These are phyloP conservation scores for Cladosporium sp. DNA, from an alignment of 2,329 filamentous ascomycete genomes.

Conservation along the genomic window DNA sequence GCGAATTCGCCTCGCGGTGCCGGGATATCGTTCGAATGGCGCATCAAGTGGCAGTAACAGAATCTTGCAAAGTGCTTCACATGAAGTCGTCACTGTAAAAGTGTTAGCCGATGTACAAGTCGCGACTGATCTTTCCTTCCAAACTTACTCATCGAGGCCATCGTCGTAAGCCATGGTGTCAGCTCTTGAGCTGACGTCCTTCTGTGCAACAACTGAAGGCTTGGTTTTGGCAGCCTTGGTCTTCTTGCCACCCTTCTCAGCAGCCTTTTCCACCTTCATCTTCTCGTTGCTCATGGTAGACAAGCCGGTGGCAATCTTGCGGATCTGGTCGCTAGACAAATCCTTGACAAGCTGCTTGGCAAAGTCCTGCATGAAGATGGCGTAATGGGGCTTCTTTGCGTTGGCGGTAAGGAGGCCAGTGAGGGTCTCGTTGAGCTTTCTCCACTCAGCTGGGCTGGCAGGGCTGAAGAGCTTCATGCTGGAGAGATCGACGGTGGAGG, in stretches of 20 bases:
- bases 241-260: conserved; percentile 95
- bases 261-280: conserved; percentile 95
- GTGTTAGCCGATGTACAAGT: conserved; percentile 22
- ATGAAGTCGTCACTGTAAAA: conserved; percentile 66
- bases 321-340: conserved; percentile 87
- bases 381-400: conserved; percentile 86
- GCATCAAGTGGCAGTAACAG: conserved; percentile 7
- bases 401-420: conserved; percentile 73
- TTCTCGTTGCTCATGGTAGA: conserved; percentile 96
- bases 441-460: conserved; percentile 81
- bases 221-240: conserved; percentile 95
- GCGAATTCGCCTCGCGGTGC: conserved; percentile 1
- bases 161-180: conserved; percentile 81
- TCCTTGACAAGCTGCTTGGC: conserved; percentile 83
- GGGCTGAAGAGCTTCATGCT: conserved; percentile 85
- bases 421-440: conserved; percentile 74
- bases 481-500: conserved; percentile 76
- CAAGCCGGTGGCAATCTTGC: conserved; percentile 85
- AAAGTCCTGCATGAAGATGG: conserved; percentile 88
- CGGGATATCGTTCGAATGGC: conserved; percentile 2
- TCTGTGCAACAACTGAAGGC: conserved; percentile 70
- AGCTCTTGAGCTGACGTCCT: conserved; percentile 56
- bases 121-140: too few relatives aligned
- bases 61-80: conserved; percentile 48
- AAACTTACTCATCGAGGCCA: conserved; percentile 75